phyloP scores from a whole-genome alignment of 2,329 filamentous ascomycete genomes.

The Sporothrix phasma region DNA sequence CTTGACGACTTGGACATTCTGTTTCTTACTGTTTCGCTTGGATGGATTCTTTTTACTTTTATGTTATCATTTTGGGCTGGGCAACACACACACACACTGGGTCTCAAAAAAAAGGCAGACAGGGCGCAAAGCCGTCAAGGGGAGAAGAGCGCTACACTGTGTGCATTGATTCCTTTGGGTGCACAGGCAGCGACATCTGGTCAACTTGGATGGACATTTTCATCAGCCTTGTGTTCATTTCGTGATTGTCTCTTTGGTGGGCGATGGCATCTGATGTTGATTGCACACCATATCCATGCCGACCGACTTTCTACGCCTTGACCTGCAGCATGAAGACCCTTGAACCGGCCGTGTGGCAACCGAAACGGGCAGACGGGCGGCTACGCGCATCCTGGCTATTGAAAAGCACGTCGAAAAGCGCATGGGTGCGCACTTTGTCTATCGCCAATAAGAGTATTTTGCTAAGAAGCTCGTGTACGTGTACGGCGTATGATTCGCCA shows the following conservation, averaged over 20 bases:
- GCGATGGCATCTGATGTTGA: no score
- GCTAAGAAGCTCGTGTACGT: background rate
- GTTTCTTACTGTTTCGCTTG: background rate
- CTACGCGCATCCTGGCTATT: background rate
- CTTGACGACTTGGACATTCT: background rate
- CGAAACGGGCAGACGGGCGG: constrained; percentile 11
- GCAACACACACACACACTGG: background rate
- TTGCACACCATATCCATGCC: no score
- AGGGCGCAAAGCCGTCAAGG: background rate
- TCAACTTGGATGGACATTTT: no score
- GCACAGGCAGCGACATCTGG: background rate
- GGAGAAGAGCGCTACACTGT: background rate
- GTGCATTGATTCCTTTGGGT: no score
- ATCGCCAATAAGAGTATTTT: background rate
- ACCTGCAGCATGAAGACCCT: background rate
- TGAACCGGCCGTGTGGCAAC: constrained; percentile 5
- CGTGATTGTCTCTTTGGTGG: no score
- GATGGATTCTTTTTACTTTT: background rate
- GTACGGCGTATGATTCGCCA: background rate
- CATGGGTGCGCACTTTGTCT: background rate
- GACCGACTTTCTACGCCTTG: background rate
- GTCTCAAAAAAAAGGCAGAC: background rate
- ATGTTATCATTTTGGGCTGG: background rate
- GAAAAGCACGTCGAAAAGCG: background rate
- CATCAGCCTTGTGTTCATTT: no score